A percentile compares a stretch with the other conserved stretches of the same genome.
Conservation (phyloP, 1,284 basidiomycete species). For the Xerocomus nothofagi region DNA sequence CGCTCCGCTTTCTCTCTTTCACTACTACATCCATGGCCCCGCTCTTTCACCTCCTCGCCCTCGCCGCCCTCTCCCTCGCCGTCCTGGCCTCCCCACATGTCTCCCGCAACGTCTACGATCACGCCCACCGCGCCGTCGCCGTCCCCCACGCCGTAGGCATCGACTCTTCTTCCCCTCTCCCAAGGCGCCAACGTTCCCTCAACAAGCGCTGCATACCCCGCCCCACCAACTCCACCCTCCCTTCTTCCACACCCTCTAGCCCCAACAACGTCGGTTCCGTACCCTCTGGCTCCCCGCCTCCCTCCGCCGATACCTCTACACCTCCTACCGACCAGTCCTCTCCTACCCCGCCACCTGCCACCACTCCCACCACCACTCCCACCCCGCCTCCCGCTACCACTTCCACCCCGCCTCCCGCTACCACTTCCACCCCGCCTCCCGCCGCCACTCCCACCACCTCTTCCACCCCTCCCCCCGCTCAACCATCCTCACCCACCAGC, state of each 20-base stretch:
- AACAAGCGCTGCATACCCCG: constrained; percentile 43
- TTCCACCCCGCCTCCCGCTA: constrained; percentile 13
- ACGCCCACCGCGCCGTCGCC: constrained; percentile 33
- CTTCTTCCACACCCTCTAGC: neutral
- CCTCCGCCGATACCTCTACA: no score
- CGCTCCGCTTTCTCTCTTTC: neutral
- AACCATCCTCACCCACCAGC: constrained; percentile 14
- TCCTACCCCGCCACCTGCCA: neutral
- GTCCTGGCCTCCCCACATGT: constrained; percentile 49
- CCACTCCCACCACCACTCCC: neutral
- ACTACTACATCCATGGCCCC: constrained; percentile 41
- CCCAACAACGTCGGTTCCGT: constrained; percentile 18
- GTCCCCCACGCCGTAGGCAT: constrained; percentile 33
- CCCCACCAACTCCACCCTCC: constrained; percentile 16
- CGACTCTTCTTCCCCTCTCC: constrained; percentile 28
- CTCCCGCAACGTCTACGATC: constrained; percentile 34
- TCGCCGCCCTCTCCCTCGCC: constrained; percentile 44
- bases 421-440: constrained; percentile 17
- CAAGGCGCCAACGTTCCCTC: constrained; percentile 37
- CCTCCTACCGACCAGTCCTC: neutral
- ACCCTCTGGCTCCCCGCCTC: constrained; percentile 5
- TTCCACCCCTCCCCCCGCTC: constrained; percentile 18
- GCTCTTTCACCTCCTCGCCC: constrained; percentile 45
- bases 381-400: neutral
- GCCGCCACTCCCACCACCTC: constrained; percentile 17